These are phyloP conservation scores for Hypoxylon sp. DNA, from an alignment of 2,329 filamentous ascomycete genomes.

Conservation along the genomic window DNA sequence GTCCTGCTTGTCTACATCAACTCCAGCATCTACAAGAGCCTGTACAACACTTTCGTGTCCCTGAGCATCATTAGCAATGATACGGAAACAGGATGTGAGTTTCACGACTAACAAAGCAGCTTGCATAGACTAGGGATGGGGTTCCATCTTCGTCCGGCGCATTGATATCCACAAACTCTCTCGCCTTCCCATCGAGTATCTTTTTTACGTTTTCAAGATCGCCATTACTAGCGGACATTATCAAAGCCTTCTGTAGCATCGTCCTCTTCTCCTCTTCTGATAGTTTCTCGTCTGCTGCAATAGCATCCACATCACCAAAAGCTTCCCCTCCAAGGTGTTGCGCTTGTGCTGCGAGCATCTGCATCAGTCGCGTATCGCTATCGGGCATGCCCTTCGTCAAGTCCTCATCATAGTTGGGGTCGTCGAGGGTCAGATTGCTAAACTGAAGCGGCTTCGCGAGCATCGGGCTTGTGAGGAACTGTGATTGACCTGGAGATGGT, in stretches of 20 bases:
- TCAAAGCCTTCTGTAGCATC: slow-evolving; percentile 87
- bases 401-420: slow-evolving; percentile 80
- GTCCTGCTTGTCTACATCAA: slow-evolving; percentile 92
- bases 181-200: slow-evolving; percentile 81
- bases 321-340: slow-evolving; percentile 81
- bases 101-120: slow-evolving; percentile 83
- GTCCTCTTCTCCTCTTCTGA: slow-evolving; percentile 82
- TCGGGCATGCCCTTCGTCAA: slow-evolving; percentile 72
- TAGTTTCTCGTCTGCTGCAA: slow-evolving; percentile 81
- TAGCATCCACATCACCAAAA: slow-evolving; percentile 83
- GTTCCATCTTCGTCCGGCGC: slow-evolving; percentile 94
- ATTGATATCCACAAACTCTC: slow-evolving; percentile 85
- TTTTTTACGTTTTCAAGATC: slow-evolving; percentile 85
- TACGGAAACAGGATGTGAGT: slow-evolving; percentile 26
- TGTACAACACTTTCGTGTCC: slow-evolving; percentile 92
- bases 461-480: slow-evolving; percentile 90
- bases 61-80: slow-evolving; percentile 59
- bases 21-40: slow-evolving; percentile 86
- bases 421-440: slow-evolving; percentile 83
- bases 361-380: slow-evolving; percentile 89
- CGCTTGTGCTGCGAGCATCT: slow-evolving; percentile 97
- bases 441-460: slow-evolving; percentile 88
- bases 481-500: slow-evolving; percentile 81
- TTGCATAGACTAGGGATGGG: slow-evolving; percentile 96
- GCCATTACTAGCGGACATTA: slow-evolving; percentile 97